phyloP scores from a whole-genome alignment of 108 stramenopile species.

The Pseudonitzschia multistriata region DNA sequence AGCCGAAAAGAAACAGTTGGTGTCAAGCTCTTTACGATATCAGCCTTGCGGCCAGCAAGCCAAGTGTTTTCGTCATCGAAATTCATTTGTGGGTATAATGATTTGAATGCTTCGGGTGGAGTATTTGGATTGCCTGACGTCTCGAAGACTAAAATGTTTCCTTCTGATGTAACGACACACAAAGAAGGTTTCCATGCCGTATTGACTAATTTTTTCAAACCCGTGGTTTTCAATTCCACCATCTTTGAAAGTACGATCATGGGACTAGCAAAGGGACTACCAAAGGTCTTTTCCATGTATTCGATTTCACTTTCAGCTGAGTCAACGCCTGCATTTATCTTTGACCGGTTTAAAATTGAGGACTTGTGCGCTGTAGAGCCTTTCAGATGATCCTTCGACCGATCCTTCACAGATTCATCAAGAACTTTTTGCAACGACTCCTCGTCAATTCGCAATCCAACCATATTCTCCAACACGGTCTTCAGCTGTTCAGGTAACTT shows the following conservation, averaged over 20 bases:
- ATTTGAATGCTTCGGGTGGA: conserved; percentile 27
- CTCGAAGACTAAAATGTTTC: conserved; percentile 60
- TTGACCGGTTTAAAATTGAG: conserved; percentile 40
- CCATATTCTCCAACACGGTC: conserved; percentile 55
- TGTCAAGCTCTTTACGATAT: conserved; percentile 24
- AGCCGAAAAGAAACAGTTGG: conserved; percentile 19
- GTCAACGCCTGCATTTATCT: conserved; percentile 21
- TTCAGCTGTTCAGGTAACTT: conserved; percentile 47
- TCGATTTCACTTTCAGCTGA: conserved; percentile 26
- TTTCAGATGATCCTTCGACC: conserved; percentile 57
- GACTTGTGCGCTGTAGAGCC: conserved; percentile 55
- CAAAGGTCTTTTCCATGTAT: conserved; percentile 29
- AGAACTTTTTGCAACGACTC: conserved; percentile 65
- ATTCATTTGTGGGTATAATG: conserved; percentile 24
- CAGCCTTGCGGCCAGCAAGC: conserved; percentile 14
- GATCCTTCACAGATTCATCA: conserved; percentile 52
- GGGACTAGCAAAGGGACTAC: conserved; percentile 31
- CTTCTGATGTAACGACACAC: conserved; percentile 61
- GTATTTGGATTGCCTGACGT: conserved; percentile 30
- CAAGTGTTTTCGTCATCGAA: conserved; percentile 23
- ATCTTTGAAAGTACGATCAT: conserved; percentile 26
- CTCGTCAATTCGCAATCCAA: conserved; percentile 62
- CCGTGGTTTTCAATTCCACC: conserved; percentile 30
- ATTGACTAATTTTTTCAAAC: conserved; percentile 43
- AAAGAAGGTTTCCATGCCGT: conserved; percentile 60